A percentile compares a stretch with the other conserved stretches of the same genome.
Conservation (phyloP, 768 basidiomycete species). For the Chlorophyllum brunneum region DNA sequence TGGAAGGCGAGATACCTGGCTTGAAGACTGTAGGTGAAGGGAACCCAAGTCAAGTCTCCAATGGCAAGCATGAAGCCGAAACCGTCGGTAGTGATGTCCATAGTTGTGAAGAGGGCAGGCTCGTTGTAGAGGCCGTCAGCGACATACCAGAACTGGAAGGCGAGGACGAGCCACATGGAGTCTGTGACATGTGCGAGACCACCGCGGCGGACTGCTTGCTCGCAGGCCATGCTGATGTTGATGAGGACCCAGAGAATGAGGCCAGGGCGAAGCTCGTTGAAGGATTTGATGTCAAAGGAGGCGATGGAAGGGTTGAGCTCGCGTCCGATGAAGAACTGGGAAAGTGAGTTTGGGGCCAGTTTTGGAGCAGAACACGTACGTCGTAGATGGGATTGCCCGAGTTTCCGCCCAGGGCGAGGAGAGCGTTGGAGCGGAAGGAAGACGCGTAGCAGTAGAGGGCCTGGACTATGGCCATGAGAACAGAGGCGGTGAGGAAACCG, state of each 20-base stretch:
- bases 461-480: slow-evolving; percentile 77
- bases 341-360: background rate
- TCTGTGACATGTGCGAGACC: slow-evolving; percentile 68
- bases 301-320: slow-evolving; percentile 88
- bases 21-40: slow-evolving; percentile 91
- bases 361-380: slow-evolving; percentile 44
- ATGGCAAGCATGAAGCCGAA: slow-evolving; percentile 98
- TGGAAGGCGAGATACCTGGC: slow-evolving; percentile 93
- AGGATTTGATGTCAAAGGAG: slow-evolving; percentile 62
- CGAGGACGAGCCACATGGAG: slow-evolving; percentile 85
- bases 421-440: slow-evolving; percentile 65
- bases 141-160: slow-evolving; percentile 87
- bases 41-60: slow-evolving; percentile 92
- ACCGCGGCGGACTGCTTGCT: slow-evolving; percentile 82
- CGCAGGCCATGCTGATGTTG: slow-evolving; percentile 88
- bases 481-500: slow-evolving; percentile 79
- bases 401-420: slow-evolving; percentile 93
- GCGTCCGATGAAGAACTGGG: slow-evolving; percentile 89
- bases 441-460: slow-evolving; percentile 63
- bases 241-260: slow-evolving; percentile 90
- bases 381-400: slow-evolving; percentile 85
- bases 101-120: slow-evolving; percentile 88
- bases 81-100: slow-evolving; percentile 97
- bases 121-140: slow-evolving; percentile 88
- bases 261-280: slow-evolving; percentile 85